Base-by-base conservation (phyloP, 2,329 filamentous ascomycete genomes). In the Exophiala dermatitidis region DNA sequence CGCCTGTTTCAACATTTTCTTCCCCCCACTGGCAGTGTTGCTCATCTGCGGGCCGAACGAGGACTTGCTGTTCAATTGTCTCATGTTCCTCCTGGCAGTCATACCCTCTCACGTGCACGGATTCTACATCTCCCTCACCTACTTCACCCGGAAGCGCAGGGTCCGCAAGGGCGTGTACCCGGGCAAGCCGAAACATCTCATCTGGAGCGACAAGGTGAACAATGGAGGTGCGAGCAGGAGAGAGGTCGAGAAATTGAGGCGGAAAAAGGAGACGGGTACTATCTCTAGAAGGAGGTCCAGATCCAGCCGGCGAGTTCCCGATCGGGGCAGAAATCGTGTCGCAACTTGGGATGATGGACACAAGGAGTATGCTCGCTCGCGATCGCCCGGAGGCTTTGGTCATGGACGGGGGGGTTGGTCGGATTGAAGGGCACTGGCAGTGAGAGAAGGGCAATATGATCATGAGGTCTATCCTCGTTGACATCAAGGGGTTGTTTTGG, bases 101-200 rank as follows among this genome's bases (percentile, higher is more conserved):
- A 65, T 73, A 5, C 71, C 70, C 2, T 66, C 63, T 3, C 69
- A 73, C 51, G 59, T 72, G 3, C 71, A 73, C 53, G 70, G 67
- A 38, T 72, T 73, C 59, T 72, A 72, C 57, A 65, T 73, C 47
- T 66, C 62, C 31, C 66, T 66, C 52, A 67, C 65, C 0, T 73
- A 71, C 56, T 72, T 71, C 58, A 66, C 67, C 40, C 63, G 71
- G 32, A 63, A 67, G 43, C 61, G 62, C 3, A 70, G 68, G 59
- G 69, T 70, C 10, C 63, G 66, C 37, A 68, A 67, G 53, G 69
- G 69, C 3, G 54, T 60, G 34, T 72, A 67, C 46, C 71, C 71
- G 1, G 71, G 70, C 7, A 63, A 64, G 2, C 54, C 59, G 3
- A 69, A 67, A 48, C 48, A 63, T 2, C 58, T 71, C 31, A 70